Conservation (phyloP, 2,329 filamentous ascomycete species). For the Monascus ruber region DNA sequence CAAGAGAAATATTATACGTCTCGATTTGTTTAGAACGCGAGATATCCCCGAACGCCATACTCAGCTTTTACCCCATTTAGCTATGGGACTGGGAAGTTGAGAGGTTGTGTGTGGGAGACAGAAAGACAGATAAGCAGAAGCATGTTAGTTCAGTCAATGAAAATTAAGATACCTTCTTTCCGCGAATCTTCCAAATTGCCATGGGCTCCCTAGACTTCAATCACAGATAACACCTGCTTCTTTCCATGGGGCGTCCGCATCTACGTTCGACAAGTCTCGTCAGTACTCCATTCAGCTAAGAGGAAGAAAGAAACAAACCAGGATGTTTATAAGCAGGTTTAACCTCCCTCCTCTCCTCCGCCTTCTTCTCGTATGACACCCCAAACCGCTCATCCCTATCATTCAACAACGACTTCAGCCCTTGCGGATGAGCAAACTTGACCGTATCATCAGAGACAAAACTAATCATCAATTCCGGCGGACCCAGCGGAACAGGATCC, state of each 20-base stretch:
- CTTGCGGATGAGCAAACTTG: slow-evolving; percentile 11
- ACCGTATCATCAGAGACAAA: slow-evolving; percentile 27
- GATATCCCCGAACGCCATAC: slow-evolving; percentile 27
- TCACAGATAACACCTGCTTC: background rate
- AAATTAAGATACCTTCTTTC: background rate
- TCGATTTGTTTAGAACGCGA: slow-evolving; percentile 12
- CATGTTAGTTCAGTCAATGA: background rate
- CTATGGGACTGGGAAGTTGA: slow-evolving; percentile 34
- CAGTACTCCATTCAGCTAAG: background rate
- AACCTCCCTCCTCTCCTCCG: slow-evolving; percentile 43
- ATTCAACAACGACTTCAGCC: slow-evolving; percentile 29
- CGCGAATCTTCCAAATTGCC: background rate
- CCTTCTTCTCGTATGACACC: slow-evolving; percentile 42
- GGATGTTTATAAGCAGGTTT: slow-evolving; percentile 17
- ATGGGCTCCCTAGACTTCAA: background rate
- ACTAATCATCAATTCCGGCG: slow-evolving; percentile 54
- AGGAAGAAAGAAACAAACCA: slow-evolving; percentile 15
- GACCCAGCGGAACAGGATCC: slow-evolving; percentile 50
- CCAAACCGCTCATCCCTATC: slow-evolving; percentile 46
- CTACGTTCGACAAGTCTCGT: slow-evolving; percentile 8
- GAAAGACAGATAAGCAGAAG: background rate
- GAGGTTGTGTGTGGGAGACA: slow-evolving; percentile 35
- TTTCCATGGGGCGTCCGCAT: slow-evolving; percentile 24
- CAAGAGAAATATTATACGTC: slow-evolving; percentile 35
- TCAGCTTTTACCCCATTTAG: slow-evolving; percentile 34